phyloP scores from a whole-genome alignment of 768 basidiomycete genomes.

The Lyophyllum semitale region DNA sequence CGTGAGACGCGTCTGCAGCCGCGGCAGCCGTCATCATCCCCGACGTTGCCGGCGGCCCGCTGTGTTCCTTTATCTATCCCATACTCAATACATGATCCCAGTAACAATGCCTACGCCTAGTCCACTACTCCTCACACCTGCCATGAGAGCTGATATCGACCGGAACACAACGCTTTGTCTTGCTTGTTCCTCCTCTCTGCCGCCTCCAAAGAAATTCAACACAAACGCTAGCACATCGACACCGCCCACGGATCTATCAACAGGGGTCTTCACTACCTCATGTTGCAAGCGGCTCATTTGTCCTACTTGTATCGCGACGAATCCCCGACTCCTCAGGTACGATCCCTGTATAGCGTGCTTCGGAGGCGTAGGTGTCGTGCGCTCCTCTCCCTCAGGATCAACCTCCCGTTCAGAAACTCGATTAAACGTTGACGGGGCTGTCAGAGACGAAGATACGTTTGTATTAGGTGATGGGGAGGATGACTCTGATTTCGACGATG shows the following conservation, averaged over 20 bases:
- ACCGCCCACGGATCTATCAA: slow-evolving; percentile 1
- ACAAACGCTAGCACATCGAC: slow-evolving; percentile 6
- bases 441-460: slow-evolving; percentile 65
- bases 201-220: slow-evolving; percentile 30
- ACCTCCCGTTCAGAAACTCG: slow-evolving; percentile 1
- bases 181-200: slow-evolving; percentile 62
- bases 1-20: neutral
- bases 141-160: slow-evolving; percentile 12
- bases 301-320: slow-evolving; percentile 51
- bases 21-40: neutral
- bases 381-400: slow-evolving; percentile 12
- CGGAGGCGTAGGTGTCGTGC: slow-evolving; percentile 50
- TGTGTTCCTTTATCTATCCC: neutral
- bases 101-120: neutral
- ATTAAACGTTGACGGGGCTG: slow-evolving; percentile 52
- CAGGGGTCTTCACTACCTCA: slow-evolving; percentile 45
- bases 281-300: slow-evolving; percentile 75
- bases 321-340: slow-evolving; percentile 67
- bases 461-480: slow-evolving; percentile 69
- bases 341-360: slow-evolving; percentile 75
- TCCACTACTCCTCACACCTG: neutral
- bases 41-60: too few species aligned
- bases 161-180: slow-evolving; percentile 48
- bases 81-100: neutral
- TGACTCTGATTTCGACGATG: slow-evolving; percentile 39